A percentile compares a stretch with the other conserved stretches of the same genome.
phyloP scores from a whole-genome alignment of 305 asterid genomes.

The Striga hermonthica region DNA sequence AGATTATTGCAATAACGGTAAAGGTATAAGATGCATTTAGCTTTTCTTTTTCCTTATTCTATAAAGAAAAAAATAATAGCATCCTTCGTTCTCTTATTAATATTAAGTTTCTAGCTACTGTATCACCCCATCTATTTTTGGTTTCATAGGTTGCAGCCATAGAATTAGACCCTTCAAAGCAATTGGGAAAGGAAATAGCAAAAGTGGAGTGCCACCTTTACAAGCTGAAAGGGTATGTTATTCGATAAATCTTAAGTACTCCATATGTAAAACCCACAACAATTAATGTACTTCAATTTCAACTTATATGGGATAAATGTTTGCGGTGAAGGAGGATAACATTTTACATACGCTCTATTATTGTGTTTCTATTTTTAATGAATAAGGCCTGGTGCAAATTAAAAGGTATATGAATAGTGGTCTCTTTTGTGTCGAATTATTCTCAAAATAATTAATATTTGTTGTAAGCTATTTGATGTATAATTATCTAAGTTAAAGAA shows the following conservation, averaged over 20 bases:
- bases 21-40: constrained; percentile 51
- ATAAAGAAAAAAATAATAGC: neutral
- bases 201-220: constrained; percentile 70
- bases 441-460: too few relatives aligned
- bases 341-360: too few relatives aligned
- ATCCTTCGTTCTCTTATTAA: constrained; percentile 10
- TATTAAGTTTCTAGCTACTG: constrained; percentile 23
- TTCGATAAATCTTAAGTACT: constrained; percentile 30
- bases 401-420: too few relatives aligned
- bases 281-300: constrained; percentile 31
- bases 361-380: too few relatives aligned
- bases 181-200: constrained; percentile 81
- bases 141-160: constrained; percentile 79
- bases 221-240: constrained; percentile 80
- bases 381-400: too few relatives aligned
- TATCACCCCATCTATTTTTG: constrained; percentile 21
- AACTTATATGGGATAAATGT: constrained; percentile 91
- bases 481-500: too few relatives aligned
- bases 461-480: too few relatives aligned
- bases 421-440: too few relatives aligned
- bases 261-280: constrained; percentile 23
- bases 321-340: constrained; percentile 99
- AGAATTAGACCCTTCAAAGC: constrained; percentile 83
- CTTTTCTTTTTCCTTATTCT: constrained; percentile 20
- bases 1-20: constrained; percentile 71